phyloP scores from a whole-genome alignment of 177 flowering plant genomes.

The Telopea speciosissima region DNA sequence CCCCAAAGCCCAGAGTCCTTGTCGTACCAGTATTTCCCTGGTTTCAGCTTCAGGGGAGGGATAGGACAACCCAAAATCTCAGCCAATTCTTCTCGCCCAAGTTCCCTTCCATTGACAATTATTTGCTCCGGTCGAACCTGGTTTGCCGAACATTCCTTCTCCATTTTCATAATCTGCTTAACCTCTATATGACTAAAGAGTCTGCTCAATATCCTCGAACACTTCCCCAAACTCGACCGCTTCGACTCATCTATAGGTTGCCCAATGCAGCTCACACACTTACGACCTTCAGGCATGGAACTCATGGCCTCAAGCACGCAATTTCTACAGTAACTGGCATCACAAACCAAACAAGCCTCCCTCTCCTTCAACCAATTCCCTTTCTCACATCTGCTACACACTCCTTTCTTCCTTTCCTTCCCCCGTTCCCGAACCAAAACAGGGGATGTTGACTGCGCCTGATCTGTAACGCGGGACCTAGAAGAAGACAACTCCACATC shows the following conservation, averaged over 20 bases:
- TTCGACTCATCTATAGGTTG: conserved; percentile 39
- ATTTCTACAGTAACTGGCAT: conserved; percentile 36
- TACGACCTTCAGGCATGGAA: conserved; percentile 54
- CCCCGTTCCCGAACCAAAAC: background rate
- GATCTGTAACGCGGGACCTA: conserved; percentile 11
- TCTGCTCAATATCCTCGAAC: conserved; percentile 34
- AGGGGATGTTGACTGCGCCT: conserved; percentile 1
- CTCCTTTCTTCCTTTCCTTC: conserved; percentile 17
- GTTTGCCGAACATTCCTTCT: conserved; percentile 44
- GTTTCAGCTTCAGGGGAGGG: conserved; percentile 49
- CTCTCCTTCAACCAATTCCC: conserved; percentile 29
- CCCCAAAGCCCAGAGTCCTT: conserved; percentile 69
- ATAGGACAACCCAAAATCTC: conserved; percentile 38
- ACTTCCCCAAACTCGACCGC: conserved; percentile 33
- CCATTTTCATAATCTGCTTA: conserved; percentile 48
- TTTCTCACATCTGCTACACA: conserved; percentile 36
- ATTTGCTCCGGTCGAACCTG: conserved; percentile 52
- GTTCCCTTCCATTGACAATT: conserved; percentile 40
- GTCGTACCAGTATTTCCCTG: conserved; percentile 61
- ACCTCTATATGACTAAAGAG: conserved; percentile 43
- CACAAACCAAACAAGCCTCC: conserved; percentile 44
- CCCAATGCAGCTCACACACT: conserved; percentile 48
- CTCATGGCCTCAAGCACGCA: conserved; percentile 53
- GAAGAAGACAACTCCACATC: conserved; percentile 18
- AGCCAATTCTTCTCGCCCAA: conserved; percentile 40